Conservation (phyloP, 768 basidiomycete genomes). For the Lactarius psammicola region DNA sequence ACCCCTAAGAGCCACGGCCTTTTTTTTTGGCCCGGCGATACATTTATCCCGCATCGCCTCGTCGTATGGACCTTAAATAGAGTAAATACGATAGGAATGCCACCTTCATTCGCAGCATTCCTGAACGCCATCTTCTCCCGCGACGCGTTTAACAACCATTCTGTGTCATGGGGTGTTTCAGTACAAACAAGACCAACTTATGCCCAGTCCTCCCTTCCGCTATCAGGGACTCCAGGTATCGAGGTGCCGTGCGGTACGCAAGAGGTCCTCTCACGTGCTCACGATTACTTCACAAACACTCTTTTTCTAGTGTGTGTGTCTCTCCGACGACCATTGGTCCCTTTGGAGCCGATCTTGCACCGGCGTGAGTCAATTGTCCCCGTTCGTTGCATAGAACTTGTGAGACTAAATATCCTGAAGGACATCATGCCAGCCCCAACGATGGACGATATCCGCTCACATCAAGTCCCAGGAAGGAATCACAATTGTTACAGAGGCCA, state of each 20-base stretch:
- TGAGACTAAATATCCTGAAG: neutral
- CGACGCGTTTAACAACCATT: too few species aligned
- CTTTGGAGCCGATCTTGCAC: neutral
- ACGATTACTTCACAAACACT: neutral
- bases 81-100: too few species aligned
- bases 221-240: constrained; percentile 1
- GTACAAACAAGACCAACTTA: neutral
- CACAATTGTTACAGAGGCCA: too few species aligned
- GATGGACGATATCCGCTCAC: constrained; percentile 5
- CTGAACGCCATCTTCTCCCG: too few species aligned
- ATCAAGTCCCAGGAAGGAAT: neutral
- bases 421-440: constrained; percentile 1
- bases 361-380: neutral
- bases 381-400: neutral
- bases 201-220: neutral
- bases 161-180: neutral
- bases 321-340: neutral
- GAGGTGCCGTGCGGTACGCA: too few species aligned
- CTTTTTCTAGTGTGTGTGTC: neutral
- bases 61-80: too few species aligned
- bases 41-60: too few species aligned
- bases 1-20: too few species aligned
- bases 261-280: too few species aligned
- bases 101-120: too few species aligned
- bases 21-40: too few species aligned